Base-by-base conservation (phyloP, 2,329 filamentous ascomycete species). In the Scorias spongiosa region DNA sequence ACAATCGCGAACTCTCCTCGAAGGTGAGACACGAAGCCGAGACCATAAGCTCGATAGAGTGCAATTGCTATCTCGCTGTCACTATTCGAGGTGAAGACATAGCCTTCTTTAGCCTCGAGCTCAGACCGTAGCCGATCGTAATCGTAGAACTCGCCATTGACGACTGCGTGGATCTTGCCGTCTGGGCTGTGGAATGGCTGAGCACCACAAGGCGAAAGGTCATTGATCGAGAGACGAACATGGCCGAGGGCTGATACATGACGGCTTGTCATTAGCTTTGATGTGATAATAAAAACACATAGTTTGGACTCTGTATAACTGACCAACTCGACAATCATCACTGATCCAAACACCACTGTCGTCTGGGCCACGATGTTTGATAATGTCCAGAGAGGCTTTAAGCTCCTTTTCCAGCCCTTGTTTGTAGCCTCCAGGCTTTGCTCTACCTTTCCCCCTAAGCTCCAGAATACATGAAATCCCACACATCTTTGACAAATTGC, bases 61-160 rank as follows among this genome's bases (percentile, higher is more conserved):
- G 68, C 70, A 29, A 74, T 50, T 10, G 71, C 63, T 6, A 74
- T 60, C 49, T 74, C 71, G 29, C 66, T 67, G 48, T 74, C 70
- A 34, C 65, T 66, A n/a, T 57, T 52, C 28, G 68, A 60, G 40
- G 56, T 55, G 56, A 74, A 74, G 2, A 49, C 38, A 52, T 70
- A 70, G 11, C 53, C 49, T 10, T 45, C 32, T 2, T 62, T 44
- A 10, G 39, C 10, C 10, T 48, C 40, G 14, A 65, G 52, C 10
- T 60, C 51, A 8, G 48, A 48, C 20, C 69, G 62, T 8, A 70
- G 60, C 9, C 56, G 51, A 41, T 72, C 68, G 44, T 67, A 59
- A 48, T 71, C 68, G 50, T 76, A 76, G 11, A 76, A 61, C 53
- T 75, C 72, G 17, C 72, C 71, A 45, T 73, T 75, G 15, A 75